A percentile compares a stretch with the other conserved stretches of the same genome.
phyloP scores from a whole-genome alignment of 495 filamentous ascomycete genomes.

The Penicillium roqueforti region DNA sequence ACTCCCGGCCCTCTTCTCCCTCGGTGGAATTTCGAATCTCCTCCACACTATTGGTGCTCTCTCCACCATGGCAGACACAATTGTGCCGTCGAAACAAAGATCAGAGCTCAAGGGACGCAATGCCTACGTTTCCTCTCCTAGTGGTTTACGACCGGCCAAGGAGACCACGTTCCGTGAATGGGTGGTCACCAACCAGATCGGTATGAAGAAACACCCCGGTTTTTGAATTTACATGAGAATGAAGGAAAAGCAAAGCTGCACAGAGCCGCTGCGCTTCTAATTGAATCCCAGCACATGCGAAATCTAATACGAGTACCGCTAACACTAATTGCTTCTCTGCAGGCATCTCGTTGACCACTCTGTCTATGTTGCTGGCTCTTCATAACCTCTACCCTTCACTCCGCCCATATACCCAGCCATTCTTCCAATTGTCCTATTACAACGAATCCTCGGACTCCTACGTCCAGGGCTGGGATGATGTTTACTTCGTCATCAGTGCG shows the following conservation, averaged over 20 bases:
- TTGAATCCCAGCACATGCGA: not conserved
- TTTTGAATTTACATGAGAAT: not conserved
- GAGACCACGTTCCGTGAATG: conserved; percentile 49
- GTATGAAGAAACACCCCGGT: conserved; percentile 30
- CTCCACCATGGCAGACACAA: conserved; percentile 33
- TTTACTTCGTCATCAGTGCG: conserved; percentile 73
- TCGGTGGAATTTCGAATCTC: not conserved
- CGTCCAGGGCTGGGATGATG: conserved; percentile 71
- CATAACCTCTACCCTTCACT: conserved; percentile 77
- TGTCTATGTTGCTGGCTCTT: conserved; percentile 70
- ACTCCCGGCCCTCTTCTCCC: conserved; percentile 9
- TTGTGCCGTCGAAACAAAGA: conserved; percentile 26
- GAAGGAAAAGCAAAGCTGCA: not conserved
- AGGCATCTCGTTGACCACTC: conserved; percentile 76
- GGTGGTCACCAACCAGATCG: conserved; percentile 51
- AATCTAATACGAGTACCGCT: conserved; percentile 11
- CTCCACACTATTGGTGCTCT: conserved; percentile 9
- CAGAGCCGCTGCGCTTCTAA: not conserved
- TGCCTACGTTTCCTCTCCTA: conserved; percentile 40
- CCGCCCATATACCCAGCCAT: conserved; percentile 72
- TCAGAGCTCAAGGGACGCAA: conserved; percentile 31
- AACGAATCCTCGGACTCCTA: conserved; percentile 63
- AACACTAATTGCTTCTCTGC: conserved; percentile 13
- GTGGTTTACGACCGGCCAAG: conserved; percentile 33
- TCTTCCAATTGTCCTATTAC: conserved; percentile 82